These are phyloP conservation scores for Jatropha curcas DNA, from an alignment of 345 rosid genomes.

Conservation along the genomic window DNA sequence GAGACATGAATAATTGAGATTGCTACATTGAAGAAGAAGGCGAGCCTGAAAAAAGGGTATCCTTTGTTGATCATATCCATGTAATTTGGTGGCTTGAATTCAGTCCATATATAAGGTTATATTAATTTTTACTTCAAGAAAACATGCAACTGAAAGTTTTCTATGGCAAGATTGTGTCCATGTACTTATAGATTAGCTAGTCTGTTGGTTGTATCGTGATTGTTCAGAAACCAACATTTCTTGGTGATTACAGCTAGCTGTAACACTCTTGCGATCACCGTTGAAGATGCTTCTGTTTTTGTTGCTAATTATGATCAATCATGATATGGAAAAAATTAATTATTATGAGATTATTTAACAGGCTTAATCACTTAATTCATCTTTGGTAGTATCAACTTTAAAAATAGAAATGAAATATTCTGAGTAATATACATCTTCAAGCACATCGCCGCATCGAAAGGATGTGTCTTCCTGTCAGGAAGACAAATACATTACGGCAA, in stretches of 20 bases:
- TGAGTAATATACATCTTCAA: not conserved
- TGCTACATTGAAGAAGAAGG: conserved; percentile 23
- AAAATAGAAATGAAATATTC: not conserved
- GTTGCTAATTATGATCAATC: not conserved
- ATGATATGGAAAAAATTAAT: not conserved
- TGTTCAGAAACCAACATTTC: no score
- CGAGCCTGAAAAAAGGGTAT: conserved; percentile 15
- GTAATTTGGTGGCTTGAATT: not conserved
- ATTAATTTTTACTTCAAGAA: not conserved
- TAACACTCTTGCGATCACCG: not conserved
- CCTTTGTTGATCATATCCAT: conserved; percentile 22
- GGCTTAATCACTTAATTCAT: not conserved
- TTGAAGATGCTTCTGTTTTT: not conserved
- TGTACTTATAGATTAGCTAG: conserved; percentile 20
- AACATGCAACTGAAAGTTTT: conserved; percentile 26
- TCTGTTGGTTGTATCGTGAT: conserved; percentile 27
- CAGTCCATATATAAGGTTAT: conserved; percentile 9
- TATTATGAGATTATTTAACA: not conserved
- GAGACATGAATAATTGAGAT: conserved; percentile 6
- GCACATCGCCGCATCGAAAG: conserved; percentile 19
- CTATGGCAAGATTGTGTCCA: not conserved
- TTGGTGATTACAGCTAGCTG: conserved; percentile 24
- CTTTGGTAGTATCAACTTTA: not conserved
- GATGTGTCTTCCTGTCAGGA: not conserved
- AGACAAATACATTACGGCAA: not conserved